phyloP scores from a whole-genome alignment of 768 basidiomycete genomes.

The Naematelia aurantialba region DNA sequence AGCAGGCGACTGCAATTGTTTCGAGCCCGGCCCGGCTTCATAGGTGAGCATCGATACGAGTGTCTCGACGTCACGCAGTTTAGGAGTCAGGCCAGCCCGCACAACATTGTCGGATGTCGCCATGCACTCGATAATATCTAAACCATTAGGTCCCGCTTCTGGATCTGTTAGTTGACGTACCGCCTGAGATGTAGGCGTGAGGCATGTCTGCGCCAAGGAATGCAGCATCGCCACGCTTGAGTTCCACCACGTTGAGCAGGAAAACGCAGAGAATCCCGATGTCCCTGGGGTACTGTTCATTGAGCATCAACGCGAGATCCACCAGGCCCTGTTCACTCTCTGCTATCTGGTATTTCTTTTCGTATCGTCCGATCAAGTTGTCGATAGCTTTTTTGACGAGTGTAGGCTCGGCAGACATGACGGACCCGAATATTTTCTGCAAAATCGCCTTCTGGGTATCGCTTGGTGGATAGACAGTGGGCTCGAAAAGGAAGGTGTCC shows the following conservation, averaged over 20 bases:
- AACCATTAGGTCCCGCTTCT: background rate
- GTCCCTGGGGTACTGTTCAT: conserved; percentile 79
- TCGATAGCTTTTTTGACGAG: conserved; percentile 59
- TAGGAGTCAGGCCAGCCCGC: conserved; percentile 94
- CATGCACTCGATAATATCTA: conserved; percentile 91
- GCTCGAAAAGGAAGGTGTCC: conserved; percentile 44
- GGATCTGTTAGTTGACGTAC: conserved; percentile 53
- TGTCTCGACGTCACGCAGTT: conserved; percentile 88
- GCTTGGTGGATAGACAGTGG: conserved; percentile 47
- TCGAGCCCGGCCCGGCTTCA: conserved; percentile 62
- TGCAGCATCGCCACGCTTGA: conserved; percentile 81
- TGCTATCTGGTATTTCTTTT: conserved; percentile 45
- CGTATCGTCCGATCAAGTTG: conserved; percentile 63
- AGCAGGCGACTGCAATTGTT: conserved; percentile 66
- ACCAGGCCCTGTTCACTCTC: conserved; percentile 53
- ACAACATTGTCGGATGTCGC: conserved; percentile 79
- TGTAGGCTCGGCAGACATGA: conserved; percentile 68
- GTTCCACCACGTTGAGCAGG: conserved; percentile 75
- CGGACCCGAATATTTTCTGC: conserved; percentile 69
- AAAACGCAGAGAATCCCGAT: conserved; percentile 90
- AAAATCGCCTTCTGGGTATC: conserved; percentile 60
- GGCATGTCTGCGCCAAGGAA: conserved; percentile 95
- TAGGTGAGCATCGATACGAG: conserved; percentile 85
- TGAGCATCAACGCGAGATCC: conserved; percentile 58
- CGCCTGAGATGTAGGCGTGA: conserved; percentile 91